Evolutionary conservation across 2,329 filamentous ascomycete genomes (phyloP).

Genomic region (Colletotrichum spaethianum): DNA sequence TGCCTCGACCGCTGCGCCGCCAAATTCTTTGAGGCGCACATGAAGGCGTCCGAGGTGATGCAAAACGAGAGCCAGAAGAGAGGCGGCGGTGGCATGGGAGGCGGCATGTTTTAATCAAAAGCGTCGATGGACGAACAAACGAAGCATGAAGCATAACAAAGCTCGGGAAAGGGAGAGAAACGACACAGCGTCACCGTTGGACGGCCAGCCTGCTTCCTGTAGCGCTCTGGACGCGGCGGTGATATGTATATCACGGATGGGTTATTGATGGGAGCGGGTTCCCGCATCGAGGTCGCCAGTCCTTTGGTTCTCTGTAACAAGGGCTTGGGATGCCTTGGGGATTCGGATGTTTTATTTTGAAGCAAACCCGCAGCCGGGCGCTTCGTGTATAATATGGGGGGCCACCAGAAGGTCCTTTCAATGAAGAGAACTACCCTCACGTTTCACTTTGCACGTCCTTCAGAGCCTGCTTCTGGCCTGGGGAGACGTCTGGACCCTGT

Average conservation of each 20-base stretch:
- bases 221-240: neutral
- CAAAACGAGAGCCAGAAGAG: slow-evolving; percentile 84
- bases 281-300: neutral
- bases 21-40: slow-evolving; percentile 99
- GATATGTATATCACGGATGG: slow-evolving; percentile 2
- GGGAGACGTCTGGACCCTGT: neutral
- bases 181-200: neutral
- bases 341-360: slow-evolving; percentile 7
- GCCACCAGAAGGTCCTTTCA: neutral
- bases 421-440: slow-evolving; percentile 15
- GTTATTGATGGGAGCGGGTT: slow-evolving; percentile 1
- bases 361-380: slow-evolving; percentile 2
- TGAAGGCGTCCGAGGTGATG: slow-evolving; percentile 98
- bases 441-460: neutral
- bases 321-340: neutral
- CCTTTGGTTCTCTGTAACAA: neutral
- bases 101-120: slow-evolving; percentile 58
- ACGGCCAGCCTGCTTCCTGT: neutral
- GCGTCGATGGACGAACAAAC: neutral
- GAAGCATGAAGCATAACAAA: neutral
- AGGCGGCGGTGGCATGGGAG: slow-evolving; percentile 66
- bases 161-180: neutral
- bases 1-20: slow-evolving; percentile 97
- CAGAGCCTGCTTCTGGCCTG: neutral
- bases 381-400: slow-evolving; percentile 25